phyloP scores from a whole-genome alignment of 2,329 filamentous ascomycete genomes.

The Fusarium irregulare region DNA sequence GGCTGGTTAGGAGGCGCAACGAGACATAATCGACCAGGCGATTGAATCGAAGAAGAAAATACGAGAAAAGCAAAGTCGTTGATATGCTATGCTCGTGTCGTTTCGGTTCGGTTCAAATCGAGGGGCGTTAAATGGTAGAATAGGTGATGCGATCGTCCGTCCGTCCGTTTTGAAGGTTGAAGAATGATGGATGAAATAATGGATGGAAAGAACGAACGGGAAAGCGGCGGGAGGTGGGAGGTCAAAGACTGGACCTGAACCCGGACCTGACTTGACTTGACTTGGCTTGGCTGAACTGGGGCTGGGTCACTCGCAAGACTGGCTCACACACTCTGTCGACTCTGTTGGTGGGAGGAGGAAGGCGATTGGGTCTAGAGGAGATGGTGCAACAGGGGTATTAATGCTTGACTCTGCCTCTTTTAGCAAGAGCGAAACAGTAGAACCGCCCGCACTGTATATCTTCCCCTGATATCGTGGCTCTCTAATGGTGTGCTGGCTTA shows the following conservation, averaged over 20 bases:
- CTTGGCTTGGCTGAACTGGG: background rate
- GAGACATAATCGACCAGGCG: slow-evolving; percentile 53
- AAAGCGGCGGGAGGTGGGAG: slow-evolving; percentile 36
- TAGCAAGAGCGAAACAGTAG: slow-evolving; percentile 44
- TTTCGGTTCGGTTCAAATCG: slow-evolving; percentile 30
- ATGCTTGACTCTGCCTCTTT: slow-evolving; percentile 36
- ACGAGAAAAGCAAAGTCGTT: slow-evolving; percentile 34
- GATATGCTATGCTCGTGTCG: slow-evolving; percentile 16
- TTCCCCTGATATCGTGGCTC: slow-evolving; percentile 37
- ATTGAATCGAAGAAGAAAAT: slow-evolving; percentile 35
- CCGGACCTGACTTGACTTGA: background rate
- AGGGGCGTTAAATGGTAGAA: slow-evolving; percentile 19
- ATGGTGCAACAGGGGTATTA: slow-evolving; percentile 39
- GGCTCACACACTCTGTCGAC: slow-evolving; percentile 7
- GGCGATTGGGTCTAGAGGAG: slow-evolving; percentile 39
- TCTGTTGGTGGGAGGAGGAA: slow-evolving; percentile 35
- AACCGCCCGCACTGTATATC: slow-evolving; percentile 32
- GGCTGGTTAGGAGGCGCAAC: slow-evolving; percentile 48
- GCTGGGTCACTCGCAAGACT: slow-evolving; percentile 1
- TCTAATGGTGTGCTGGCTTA: slow-evolving; percentile 3
- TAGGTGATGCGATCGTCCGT: slow-evolving; percentile 38
- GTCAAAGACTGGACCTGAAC: slow-evolving; percentile 36
- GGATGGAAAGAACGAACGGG: slow-evolving; percentile 27
- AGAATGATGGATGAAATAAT: slow-evolving; percentile 46
- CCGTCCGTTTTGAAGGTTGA: slow-evolving; percentile 9